Base-by-base conservation (phyloP, 768 basidiomycete genomes). In the Serendipita sp. region DNA sequence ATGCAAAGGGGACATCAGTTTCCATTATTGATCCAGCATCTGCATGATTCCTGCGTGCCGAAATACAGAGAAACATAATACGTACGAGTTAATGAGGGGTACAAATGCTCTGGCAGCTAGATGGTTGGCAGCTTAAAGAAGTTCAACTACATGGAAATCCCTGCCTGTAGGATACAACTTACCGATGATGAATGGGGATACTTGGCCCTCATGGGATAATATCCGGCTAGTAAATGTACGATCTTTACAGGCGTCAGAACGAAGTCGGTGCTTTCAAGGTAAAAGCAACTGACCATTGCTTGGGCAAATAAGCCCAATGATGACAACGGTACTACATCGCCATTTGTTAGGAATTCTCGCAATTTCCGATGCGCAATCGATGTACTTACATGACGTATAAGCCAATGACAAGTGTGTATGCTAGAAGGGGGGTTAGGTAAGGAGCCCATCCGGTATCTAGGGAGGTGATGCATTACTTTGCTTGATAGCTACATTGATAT, bases 141-240 rank as follows among this genome's bases (percentile, higher is more conserved):
- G 31, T 58, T 28, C 24, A 33, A 31, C 17, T 9, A 58, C 11
- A 13, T 17, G 14, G n/a, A n/a, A n/a, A n/a, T n/a, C n/a, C 11
- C 17, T 20, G 28, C 11, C 20, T 11, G 45, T 2, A 13, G 53
- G 28, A 11, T n/a, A 13, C 9, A 28, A 58, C 53, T 58, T 9
- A 58, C 53, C 53, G 11, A 58, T n/a, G 30, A 58, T 58, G 28
- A 58, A 58, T 9, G 53, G 53, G 11, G 53, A 58, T 24, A 33
- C 31, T 33, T 28, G 22, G 3, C 53, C 53, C 28, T 28, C 45
- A 31, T 31, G 53, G 20, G 53, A 58, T 11, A 24, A n/a, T n/a
- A 22, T 58, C 17, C 24, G 53, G 28, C 24, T 31, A 33, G 53
- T 58, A 58, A 58, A 28, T 9, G 53, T 33, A 13, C 4, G 22